Base-by-base conservation (phyloP, 352 stramenopile genomes). In the Phytophthora colocasiae region DNA sequence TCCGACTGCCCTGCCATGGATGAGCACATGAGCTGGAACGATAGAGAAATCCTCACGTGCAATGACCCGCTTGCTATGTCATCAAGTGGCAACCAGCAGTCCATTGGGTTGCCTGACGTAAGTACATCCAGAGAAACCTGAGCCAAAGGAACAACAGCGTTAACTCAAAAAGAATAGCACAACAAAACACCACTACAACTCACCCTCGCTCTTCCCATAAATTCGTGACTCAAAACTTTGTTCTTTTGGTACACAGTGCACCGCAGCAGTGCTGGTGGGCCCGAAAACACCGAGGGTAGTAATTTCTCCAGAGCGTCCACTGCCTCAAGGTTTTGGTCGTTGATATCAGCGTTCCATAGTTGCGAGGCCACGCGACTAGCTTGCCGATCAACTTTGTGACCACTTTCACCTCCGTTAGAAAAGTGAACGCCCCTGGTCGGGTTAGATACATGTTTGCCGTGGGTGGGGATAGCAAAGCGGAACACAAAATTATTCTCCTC, bases 1-100 rank as follows among this genome's bases (percentile, higher is more conserved):
- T 83, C 60, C 3, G 61, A 54, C 6, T 68, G 56, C 4, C 47
- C 63, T 29, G 60, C 69, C 19, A 80, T 75, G 1, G 74, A 80
- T 4, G 83, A 92, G 51, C 84, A 92, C 86, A 95, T 93, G 53
- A 95, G 84, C 50, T 86, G 79, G 69, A 92, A 95, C 15, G 83
- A 91, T n/a, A 95, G 58, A 15, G 73, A 81, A 36, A 92, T 77
- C 29, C 63, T 73, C 15, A 93, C 43, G 29, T 89, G 86, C 32
- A 95, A 63, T 4, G 66, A 76, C 4, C 86, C 86, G 7, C 71
- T 84, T 1, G 75, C 27, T 32, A 83, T 87, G 44, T 82, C 74
- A n/a, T 92, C 64, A 39, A 95, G 76, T 26, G 76, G 74, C 29
- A 92, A 47, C 86, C 86, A 95, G 38, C 75, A 79, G 54, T 95